Evolutionary conservation across 2,329 filamentous ascomycete species (phyloP).

Genomic region (Arthrobotrys iridis): DNA sequence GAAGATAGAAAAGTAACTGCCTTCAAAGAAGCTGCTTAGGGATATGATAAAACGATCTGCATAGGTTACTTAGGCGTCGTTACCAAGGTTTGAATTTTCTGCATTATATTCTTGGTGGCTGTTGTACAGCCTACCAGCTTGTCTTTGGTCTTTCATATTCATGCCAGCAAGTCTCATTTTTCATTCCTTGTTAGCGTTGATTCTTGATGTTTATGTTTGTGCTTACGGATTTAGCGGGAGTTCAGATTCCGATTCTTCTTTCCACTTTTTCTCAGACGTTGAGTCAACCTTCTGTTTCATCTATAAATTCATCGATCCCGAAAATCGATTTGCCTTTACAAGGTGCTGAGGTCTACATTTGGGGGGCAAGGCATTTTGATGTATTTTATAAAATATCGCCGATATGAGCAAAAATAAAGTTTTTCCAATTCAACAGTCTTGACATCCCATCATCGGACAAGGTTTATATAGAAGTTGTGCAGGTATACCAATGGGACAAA

Average conservation of each 20-base stretch:
- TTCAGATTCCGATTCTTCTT: conserved; percentile 14
- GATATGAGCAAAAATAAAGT: conserved; percentile 15
- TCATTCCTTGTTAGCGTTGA: conserved; percentile 14
- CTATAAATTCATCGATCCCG: conserved; percentile 6
- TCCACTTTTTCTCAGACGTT: neutral
- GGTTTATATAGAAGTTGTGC: neutral
- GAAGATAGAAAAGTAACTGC: conserved; percentile 15
- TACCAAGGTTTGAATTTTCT: conserved; percentile 20
- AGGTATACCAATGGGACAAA: neutral
- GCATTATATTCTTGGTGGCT: neutral
- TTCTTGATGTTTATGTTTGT: conserved; percentile 5
- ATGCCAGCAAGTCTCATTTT: conserved; percentile 6
- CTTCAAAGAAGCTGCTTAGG: conserved; percentile 5
- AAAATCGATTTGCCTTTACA: neutral
- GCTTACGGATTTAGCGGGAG: conserved; percentile 47
- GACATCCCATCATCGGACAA: neutral
- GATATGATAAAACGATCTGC: conserved; percentile 24
- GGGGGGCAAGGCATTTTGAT: conserved; percentile 17
- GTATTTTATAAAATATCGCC: conserved; percentile 31
- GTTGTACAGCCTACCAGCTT: conserved; percentile 13
- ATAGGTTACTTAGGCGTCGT: conserved; percentile 38
- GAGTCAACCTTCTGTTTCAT: neutral
- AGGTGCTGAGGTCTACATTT: neutral
- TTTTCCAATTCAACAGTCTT: neutral
- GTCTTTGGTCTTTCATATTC: neutral